Percentiles rank a stretch among this genome's conserved stretches.
Evolutionary conservation across 805 yeast species (phyloP).

Genomic region (Monosporozyma unispora): DNA sequence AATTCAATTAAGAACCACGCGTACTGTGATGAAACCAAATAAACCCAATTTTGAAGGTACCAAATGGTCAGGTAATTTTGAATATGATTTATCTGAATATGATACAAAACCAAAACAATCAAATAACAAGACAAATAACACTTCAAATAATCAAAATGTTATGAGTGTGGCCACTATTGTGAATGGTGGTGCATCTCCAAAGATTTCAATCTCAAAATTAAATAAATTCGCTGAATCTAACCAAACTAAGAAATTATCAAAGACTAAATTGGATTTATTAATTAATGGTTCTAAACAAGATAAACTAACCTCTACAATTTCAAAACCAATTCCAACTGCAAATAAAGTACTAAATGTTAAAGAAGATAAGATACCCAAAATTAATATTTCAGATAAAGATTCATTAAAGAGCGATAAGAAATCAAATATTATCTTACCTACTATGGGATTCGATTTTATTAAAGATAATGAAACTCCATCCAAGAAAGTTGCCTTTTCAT

Average conservation of each 20-base stretch:
- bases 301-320: background rate
- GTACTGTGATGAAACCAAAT: background rate
- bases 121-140: slow-evolving; percentile 1
- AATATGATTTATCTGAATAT: slow-evolving; percentile 21
- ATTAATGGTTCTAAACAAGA: slow-evolving; percentile 6
- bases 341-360: background rate
- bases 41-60: slow-evolving; percentile 8
- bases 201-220: background rate
- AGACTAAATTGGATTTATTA: slow-evolving; percentile 11
- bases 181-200: background rate
- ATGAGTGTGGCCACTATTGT: background rate
- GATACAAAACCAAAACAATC: slow-evolving; percentile 6
- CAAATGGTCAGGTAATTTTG: slow-evolving; percentile 25
- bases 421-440: slow-evolving; percentile 16
- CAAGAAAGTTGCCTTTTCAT: slow-evolving; percentile 4
- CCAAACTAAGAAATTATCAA: slow-evolving; percentile 5
- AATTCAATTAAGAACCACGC: background rate
- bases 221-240: background rate
- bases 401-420: background rate
- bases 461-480: slow-evolving; percentile 18
- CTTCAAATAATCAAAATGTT: background rate
- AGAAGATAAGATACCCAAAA: background rate
- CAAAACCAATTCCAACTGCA: background rate
- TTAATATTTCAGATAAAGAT: background rate
- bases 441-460: slow-evolving; percentile 27